Conservation (phyloP, 2,329 filamentous ascomycete species). For the Saccharata proteae region DNA sequence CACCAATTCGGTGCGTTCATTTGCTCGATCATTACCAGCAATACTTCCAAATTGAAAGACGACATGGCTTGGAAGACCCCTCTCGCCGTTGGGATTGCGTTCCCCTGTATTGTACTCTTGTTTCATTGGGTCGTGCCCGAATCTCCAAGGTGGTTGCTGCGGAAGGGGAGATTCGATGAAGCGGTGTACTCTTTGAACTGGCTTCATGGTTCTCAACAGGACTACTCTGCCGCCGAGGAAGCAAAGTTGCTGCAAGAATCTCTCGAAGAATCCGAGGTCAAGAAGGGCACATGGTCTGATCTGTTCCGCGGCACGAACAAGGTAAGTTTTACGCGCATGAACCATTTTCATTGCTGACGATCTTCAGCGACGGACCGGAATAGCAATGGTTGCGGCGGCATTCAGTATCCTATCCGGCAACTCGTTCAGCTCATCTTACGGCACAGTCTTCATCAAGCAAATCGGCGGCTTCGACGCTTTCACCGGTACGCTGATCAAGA, state of each 20-base stretch:
- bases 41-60: constrained; percentile 5
- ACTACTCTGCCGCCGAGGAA: not conserved
- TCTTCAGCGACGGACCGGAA: constrained; percentile 7
- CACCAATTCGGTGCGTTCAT: constrained; percentile 7
- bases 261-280: not conserved
- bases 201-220: not conserved
- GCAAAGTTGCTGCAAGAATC: constrained; percentile 1
- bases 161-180: constrained; percentile 7
- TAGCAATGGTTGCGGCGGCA: constrained; percentile 9
- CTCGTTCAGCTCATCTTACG: constrained; percentile 11
- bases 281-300: not conserved
- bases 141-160: constrained; percentile 3
- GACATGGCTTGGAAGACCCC: constrained; percentile 8
- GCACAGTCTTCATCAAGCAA: constrained; percentile 12
- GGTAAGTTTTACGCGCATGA: not conserved
- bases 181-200: not conserved
- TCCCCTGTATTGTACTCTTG: constrained; percentile 5
- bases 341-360: constrained; percentile 13
- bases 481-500: constrained; percentile 8
- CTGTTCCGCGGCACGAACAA: not conserved
- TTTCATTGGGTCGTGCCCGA: constrained; percentile 2
- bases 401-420: constrained; percentile 13
- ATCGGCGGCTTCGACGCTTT: constrained; percentile 10
- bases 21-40: constrained; percentile 4
- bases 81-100: constrained; percentile 12